phyloP scores from a whole-genome alignment of 495 filamentous ascomycete species.

The Aspergillus avenaceus region DNA sequence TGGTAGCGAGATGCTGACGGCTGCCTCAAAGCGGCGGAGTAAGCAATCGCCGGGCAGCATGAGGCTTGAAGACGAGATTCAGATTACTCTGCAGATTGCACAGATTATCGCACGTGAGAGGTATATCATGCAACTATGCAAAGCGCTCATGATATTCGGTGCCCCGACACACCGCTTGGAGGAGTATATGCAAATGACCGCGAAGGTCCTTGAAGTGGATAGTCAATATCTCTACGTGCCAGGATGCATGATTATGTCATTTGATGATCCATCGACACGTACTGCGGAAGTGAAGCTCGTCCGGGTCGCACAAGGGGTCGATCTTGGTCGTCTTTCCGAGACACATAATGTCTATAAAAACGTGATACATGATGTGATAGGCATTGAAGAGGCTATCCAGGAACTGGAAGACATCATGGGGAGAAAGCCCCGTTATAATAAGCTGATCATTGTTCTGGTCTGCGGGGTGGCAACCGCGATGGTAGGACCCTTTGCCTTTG shows the following conservation, averaged over 20 bases:
- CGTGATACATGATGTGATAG: conserved; percentile 79
- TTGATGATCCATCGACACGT: conserved; percentile 81
- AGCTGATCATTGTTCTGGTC: conserved; percentile 64
- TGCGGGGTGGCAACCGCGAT: conserved; percentile 76
- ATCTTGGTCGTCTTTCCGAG: conserved; percentile 77
- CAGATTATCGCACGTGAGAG: conserved; percentile 74
- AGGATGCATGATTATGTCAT: conserved; percentile 89
- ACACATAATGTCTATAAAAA: conserved; percentile 86
- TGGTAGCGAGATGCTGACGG: conserved; percentile 23
- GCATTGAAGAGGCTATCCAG: conserved; percentile 73
- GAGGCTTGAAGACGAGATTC: conserved; percentile 54
- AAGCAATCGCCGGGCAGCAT: conserved; percentile 18
- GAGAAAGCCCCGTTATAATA: conserved; percentile 59
- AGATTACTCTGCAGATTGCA: conserved; percentile 80
- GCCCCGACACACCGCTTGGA: conserved; percentile 71
- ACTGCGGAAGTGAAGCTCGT: conserved; percentile 89
- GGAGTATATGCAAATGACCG: conserved; percentile 84
- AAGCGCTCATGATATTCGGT: conserved; percentile 75
- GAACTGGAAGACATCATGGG: conserved; percentile 62
- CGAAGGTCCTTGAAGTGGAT: conserved; percentile 79
- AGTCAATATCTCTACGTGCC: conserved; percentile 87
- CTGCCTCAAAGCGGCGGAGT: conserved; percentile 26
- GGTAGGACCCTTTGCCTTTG: conserved; percentile 82
- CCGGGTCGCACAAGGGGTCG: conserved; percentile 65
- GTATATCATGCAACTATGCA: conserved; percentile 81